Percentiles rank a stretch among this genome's conserved stretches.
These are phyloP conservation scores for Panicum hallii DNA, from an alignment of 202 grass and related monocot genomes.

Conservation along the genomic window DNA sequence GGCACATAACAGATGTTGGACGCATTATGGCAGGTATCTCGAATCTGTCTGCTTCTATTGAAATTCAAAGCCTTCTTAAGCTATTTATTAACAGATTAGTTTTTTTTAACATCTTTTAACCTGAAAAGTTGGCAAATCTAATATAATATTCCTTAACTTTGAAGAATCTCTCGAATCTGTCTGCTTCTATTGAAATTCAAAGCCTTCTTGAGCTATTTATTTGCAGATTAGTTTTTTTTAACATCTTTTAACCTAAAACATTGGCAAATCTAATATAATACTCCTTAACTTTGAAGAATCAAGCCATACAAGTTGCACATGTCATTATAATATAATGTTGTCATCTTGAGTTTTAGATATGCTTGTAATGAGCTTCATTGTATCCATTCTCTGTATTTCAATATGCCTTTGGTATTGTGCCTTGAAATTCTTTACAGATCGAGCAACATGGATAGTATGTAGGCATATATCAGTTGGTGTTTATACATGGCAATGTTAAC, in stretches of 20 bases:
- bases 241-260: constrained; percentile 10
- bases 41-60: constrained; percentile 13
- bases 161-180: not conserved
- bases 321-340: constrained; percentile 16
- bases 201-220: not conserved
- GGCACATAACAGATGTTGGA: constrained; percentile 81
- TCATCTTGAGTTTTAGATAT: constrained; percentile 15
- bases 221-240: not conserved
- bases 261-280: constrained; percentile 19
- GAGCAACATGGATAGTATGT: not conserved
- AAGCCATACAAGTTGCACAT: not conserved
- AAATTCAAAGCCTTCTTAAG: constrained; percentile 22
- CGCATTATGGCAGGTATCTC: constrained; percentile 82
- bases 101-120: constrained; percentile 10
- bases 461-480: not conserved
- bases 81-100: not conserved
- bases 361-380: not conserved
- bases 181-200: constrained; percentile 24
- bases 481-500: not conserved
- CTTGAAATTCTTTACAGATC: constrained; percentile 2
- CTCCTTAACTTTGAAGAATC: constrained; percentile 4
- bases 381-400: not conserved
- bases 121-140: constrained; percentile 25
- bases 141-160: constrained; percentile 2
- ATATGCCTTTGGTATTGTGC: not conserved